Base-by-base conservation (phyloP, 768 basidiomycete genomes). In the Agaricus blazei region DNA sequence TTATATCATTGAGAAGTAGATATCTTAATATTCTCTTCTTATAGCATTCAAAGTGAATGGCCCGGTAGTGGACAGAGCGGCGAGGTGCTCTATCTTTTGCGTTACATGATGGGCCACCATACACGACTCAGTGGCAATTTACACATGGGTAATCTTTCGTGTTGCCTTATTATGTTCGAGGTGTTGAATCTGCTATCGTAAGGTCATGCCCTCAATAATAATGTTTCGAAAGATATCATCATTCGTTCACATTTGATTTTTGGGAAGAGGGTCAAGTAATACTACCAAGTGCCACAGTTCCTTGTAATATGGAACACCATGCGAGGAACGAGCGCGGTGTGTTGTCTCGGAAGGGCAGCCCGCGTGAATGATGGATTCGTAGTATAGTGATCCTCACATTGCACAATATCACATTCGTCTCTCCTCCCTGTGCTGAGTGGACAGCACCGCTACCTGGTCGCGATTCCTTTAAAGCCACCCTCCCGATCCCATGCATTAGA, bases 61-160 rank as follows among this genome's bases (percentile, higher is more conserved):
- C 41, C 15, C 28, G 28, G 24, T 51, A 95, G 92, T 80, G 76
- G 71, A 72, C 83, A 58, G 83, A 89, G 63, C 80, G 75, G 11
- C 72, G 78, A 36, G 81, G 89, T 11, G 11, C 7, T 2, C 81
- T 84, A 1, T 65, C 84, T 29, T 98, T 94, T 63, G 86, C 96
- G 11, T 75, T 95, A 50, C 94, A 96, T 60, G 96, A 99, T 67
- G 97, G 96, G 0, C 96, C 96, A 31, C 97, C 97, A 0, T 98
- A 98, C 64, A 96, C 96, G 1, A 99, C 19, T 19, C 19, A 19
- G 98, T 65, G 97, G 97, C 0, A 82, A 91, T 66, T 73, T 99
- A 41, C 96, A 99, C 66, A 94, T 95, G 77, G 96, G 95, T 96
- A 41, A 41, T 7, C 40, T 3, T 41, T 4, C 19, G 19, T 15